These are phyloP conservation scores for Candida adriatica DNA, from an alignment of 805 yeast species.

Conservation along the genomic window DNA sequence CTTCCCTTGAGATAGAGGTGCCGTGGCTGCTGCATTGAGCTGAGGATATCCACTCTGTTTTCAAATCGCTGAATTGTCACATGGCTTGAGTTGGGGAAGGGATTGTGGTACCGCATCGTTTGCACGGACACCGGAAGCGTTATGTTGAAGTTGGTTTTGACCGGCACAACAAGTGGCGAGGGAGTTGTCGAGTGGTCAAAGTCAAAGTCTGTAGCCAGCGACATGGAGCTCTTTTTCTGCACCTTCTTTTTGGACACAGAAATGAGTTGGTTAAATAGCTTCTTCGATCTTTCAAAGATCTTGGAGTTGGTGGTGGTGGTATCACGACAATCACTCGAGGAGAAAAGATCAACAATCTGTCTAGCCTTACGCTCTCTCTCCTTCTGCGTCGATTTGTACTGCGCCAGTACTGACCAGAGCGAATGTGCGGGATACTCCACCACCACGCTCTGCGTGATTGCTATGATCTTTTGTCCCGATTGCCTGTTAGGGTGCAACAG, in stretches of 20 bases:
- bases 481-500: slow-evolving; percentile 53
- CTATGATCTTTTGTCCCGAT: slow-evolving; percentile 48
- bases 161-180: slow-evolving; percentile 63
- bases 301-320: slow-evolving; percentile 11
- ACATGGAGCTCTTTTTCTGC: slow-evolving; percentile 13
- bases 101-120: slow-evolving; percentile 32
- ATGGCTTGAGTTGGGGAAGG: slow-evolving; percentile 38
- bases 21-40: slow-evolving; percentile 84
- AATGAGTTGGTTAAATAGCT: slow-evolving; percentile 23
- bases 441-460: slow-evolving; percentile 52
- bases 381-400: slow-evolving; percentile 49
- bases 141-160: slow-evolving; percentile 61
- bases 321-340: slow-evolving; percentile 19
- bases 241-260: slow-evolving; percentile 21
- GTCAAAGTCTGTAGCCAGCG: slow-evolving; percentile 33
- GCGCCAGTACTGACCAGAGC: slow-evolving; percentile 77
- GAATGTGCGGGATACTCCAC: slow-evolving; percentile 72
- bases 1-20: slow-evolving; percentile 70
- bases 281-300: slow-evolving; percentile 17
- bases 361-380: slow-evolving; percentile 41
- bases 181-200: slow-evolving; percentile 37
- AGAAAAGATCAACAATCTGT: slow-evolving; percentile 31
- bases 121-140: slow-evolving; percentile 48
- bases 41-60: slow-evolving; percentile 59
- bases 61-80: slow-evolving; percentile 59